Base-by-base conservation (phyloP, 345 rosid genomes). In the Aurinia saxatilis region DNA sequence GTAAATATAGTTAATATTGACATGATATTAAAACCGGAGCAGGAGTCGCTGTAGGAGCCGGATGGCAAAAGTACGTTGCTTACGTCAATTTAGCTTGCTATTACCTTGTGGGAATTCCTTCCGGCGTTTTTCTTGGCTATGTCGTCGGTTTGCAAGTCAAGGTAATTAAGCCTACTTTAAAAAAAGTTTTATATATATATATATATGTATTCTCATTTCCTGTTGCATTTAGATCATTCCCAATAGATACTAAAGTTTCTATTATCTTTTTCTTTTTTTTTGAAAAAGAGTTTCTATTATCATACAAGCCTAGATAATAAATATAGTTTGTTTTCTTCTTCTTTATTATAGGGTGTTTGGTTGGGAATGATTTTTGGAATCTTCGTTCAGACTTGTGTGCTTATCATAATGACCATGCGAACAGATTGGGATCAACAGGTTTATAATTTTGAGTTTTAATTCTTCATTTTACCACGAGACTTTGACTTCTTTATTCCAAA, bases 311-410 rank as follows among this genome's bases (percentile, higher is more conserved):
- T n/a, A n/a, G n/a, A n/a, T n/a, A n/a, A n/a, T n/a, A n/a, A 27
- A 27, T 27, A 27, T 27, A 27, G 4, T 27, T 27, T 21, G 25
- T 27, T 27, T 27, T n/a, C n/a, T 5, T 27, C 30, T 27, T 27
- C 6, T 27, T 2, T 0, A 27, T 27, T 27, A 2, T 27, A 27
- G 96, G 91, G 95, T 38, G 86, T 89, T 61, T 86, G 90, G 96
- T 52, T 78, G 2, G 95, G 97, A 44, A 86, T 86, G 91, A 54
- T 86, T 48, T 42, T 90, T 4, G 95, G 90, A 50, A 76, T 86
- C 37, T 73, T 84, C 15, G 72, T 76, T 57, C 66, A 73, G 41
- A 76, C 68, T 39, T 66, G 73, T 0, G 66, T 67, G 38, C 77
- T 68, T 50, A 56, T 70, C 0, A 59, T 72, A 50, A 57, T 70